Evolutionary conservation across 2,329 filamentous ascomycete species (phyloP).

Genomic region (Penicillium sp.): DNA sequence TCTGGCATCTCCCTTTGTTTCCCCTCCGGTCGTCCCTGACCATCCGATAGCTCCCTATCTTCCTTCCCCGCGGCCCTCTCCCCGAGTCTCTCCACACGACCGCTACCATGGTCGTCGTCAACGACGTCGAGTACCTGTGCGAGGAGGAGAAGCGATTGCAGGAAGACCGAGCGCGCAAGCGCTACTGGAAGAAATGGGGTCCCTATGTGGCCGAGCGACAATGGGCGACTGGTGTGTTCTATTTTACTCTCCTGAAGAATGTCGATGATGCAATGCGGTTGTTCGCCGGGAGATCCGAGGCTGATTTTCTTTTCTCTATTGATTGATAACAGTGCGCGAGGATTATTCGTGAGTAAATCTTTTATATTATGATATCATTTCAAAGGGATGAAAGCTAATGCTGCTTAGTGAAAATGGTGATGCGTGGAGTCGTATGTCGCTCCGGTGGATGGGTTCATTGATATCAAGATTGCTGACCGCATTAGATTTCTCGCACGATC

Average conservation of each 20-base stretch:
- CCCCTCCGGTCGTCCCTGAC: neutral
- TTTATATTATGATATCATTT: conserved; percentile 20
- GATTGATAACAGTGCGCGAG: conserved; percentile 63
- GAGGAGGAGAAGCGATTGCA: conserved; percentile 87
- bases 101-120: conserved; percentile 75
- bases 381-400: neutral
- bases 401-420: conserved; percentile 70
- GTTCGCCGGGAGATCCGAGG: neutral
- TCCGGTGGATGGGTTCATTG: conserved; percentile 38
- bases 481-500: conserved; percentile 89
- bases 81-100: neutral
- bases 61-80: neutral
- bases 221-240: conserved; percentile 78
- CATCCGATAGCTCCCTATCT: neutral
- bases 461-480: neutral
- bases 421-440: conserved; percentile 76
- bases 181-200: conserved; percentile 99
- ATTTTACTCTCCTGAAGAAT: neutral
- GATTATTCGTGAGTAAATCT: conserved; percentile 68
- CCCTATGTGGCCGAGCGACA: conserved; percentile 90
- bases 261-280: neutral
- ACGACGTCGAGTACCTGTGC: conserved; percentile 80
- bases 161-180: conserved; percentile 74
- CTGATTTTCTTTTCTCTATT: neutral
- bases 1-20: neutral